Percentiles rank a stretch among this genome's conserved stretches.
phyloP scores from a whole-genome alignment of 495 filamentous ascomycete species.

The Jackrogersella minutella region DNA sequence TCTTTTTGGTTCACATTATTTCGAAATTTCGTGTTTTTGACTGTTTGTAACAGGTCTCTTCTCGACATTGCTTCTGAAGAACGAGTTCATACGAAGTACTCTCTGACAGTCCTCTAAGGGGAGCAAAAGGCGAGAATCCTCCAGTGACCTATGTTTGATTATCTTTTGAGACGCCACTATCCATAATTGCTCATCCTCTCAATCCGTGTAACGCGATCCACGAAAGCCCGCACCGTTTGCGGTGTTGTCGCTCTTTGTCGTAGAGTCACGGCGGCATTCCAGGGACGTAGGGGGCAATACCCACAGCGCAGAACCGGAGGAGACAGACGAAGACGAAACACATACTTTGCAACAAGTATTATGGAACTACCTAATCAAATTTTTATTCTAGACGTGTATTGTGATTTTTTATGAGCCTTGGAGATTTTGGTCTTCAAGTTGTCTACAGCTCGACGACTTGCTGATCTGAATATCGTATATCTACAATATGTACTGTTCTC shows the following conservation, averaged over 20 bases:
- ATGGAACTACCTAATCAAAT: neutral
- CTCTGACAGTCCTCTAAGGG: no score
- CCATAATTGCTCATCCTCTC: neutral
- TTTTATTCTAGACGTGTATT: neutral
- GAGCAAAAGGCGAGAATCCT: neutral
- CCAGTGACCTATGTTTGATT: neutral
- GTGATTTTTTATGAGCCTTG: neutral
- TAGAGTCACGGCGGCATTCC: constrained; percentile 21
- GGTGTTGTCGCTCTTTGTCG: constrained; percentile 20
- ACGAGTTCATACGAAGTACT: no score
- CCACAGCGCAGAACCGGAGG: neutral
- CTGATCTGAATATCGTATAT: no score
- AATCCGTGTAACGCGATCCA: constrained; percentile 3
- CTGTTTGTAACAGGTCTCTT: no score
- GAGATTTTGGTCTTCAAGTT: neutral
- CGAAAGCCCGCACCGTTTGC: constrained; percentile 16
- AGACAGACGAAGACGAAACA: constrained; percentile 1
- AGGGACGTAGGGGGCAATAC: neutral
- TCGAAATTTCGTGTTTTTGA: no score
- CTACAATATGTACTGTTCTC: no score
- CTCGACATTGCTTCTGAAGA: no score
- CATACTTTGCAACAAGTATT: neutral
- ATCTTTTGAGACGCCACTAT: neutral
- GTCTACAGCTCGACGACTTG: neutral
- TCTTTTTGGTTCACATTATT: no score